Base-by-base conservation (phyloP, 2,329 filamentous ascomycete species). In the Xylariaceae sp. region DNA sequence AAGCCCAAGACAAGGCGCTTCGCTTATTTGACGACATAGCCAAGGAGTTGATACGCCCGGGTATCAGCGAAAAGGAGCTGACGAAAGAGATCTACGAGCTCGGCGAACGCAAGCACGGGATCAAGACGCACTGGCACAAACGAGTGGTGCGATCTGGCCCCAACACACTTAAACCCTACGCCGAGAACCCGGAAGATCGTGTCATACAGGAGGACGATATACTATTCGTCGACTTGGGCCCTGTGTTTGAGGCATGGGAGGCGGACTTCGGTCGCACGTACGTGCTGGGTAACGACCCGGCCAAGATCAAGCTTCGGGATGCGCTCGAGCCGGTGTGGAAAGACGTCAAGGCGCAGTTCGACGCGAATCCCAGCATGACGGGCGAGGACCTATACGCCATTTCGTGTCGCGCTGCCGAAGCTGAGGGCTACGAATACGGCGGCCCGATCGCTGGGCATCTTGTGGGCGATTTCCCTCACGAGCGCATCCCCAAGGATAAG, bases 231-330 rank as follows among this genome's bases (percentile, higher is more conserved):
- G 77, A 80, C 54, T 66, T 80, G 2, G 77, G 77, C 0, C 77
- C 77, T 0, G 76, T 80, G 0, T 79, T 80, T 50, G 76, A 78
- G 46, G 69, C 67, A 1, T 81, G 75, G 74, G 77, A 80, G 59
- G 77, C 77, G 5, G 77, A 80, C 54, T 79, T 79, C 51, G 76
- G 77, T 7, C 74, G 77, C 13, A 80, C 77, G 1, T 80, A 73
- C 54, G 76, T 80, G 3, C 68, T 80, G 0, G 76, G 75, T 3
- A 53, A 71, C 45, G 76, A 80, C 47, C 71, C 73, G 1, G 52
- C 63, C 17, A 80, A 79, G 64, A 66, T 64, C 14, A 67, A 64
- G 45, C 58, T 80, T 13, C 71, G 74, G 2, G 76, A 78, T 50
- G 63, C 72, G 3, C 68, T 79, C 0, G 72, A 77, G 56, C 75